Conservation (phyloP, 768 basidiomycete species). For the Tulasnella sp. region DNA sequence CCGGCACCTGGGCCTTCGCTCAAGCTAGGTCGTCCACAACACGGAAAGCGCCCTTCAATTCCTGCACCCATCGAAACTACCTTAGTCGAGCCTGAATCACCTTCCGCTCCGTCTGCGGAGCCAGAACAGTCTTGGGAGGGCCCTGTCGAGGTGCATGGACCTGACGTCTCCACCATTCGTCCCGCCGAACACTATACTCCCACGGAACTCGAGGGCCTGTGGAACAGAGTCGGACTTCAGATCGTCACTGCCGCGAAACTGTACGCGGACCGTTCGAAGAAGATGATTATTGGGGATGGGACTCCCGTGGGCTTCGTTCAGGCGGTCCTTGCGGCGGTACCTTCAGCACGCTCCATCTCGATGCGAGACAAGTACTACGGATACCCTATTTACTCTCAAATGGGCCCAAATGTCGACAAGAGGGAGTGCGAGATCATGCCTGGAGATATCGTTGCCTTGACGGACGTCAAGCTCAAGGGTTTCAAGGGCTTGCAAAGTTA, state of each 20-base stretch:
- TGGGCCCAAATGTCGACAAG: conserved; percentile 65
- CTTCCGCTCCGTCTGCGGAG: background rate
- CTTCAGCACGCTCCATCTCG: conserved; percentile 54
- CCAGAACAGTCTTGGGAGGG: background rate
- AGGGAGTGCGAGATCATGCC: conserved; percentile 81
- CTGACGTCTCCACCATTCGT: background rate
- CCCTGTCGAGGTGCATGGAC: background rate
- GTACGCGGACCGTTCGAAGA: conserved; percentile 76
- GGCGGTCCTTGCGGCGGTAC: conserved; percentile 66
- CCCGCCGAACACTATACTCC: background rate
- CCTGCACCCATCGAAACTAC: conserved; percentile 1
- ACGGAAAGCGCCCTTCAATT: background rate
- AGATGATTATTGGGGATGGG: conserved; percentile 79
- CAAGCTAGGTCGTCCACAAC: conserved; percentile 22
- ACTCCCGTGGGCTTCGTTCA: conserved; percentile 77
- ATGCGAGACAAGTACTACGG: conserved; percentile 55
- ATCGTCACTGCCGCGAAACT: conserved; percentile 70
- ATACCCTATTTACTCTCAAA: conserved; percentile 75
- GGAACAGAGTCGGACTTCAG: conserved; percentile 74
- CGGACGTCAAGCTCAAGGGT: conserved; percentile 78
- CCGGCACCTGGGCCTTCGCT: conserved; percentile 26
- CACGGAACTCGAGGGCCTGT: conserved; percentile 63
- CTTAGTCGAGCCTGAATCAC: background rate
- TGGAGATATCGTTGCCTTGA: conserved; percentile 77
- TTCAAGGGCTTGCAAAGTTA: conserved; percentile 77